Conservation (phyloP, 177 flowering plant species). For the Vitis hybrid region DNA sequence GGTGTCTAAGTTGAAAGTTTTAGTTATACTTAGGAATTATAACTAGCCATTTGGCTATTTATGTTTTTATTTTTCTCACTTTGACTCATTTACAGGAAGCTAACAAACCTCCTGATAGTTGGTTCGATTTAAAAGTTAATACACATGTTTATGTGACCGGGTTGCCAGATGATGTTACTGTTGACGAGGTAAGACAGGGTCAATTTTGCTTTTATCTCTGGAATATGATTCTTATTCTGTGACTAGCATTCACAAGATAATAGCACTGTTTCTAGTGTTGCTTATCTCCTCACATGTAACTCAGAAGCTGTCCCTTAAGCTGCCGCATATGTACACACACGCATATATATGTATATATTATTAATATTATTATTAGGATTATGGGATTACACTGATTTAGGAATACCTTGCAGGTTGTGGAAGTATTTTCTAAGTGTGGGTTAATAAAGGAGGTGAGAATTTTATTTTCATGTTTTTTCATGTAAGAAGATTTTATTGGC, state of each 20-base stretch:
- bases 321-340: too few species aligned
- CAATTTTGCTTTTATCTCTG: not conserved
- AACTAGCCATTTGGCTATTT: not conserved
- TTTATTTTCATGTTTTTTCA: not conserved
- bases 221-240: too few species aligned
- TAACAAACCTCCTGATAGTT: slow-evolving; percentile 93
- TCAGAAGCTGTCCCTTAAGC: too few species aligned
- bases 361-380: not conserved
- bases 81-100: slow-evolving; percentile 67
- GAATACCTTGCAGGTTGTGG: slow-evolving; percentile 67
- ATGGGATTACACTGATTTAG: slow-evolving; percentile 13
- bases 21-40: not conserved
- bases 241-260: too few species aligned
- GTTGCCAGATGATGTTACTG: slow-evolving; percentile 93
- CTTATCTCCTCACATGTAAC: too few species aligned
- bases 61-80: not conserved
- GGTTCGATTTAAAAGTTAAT: slow-evolving; percentile 97
- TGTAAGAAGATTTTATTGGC: not conserved
- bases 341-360: too few species aligned
- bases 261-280: too few species aligned
- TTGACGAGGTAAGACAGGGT: slow-evolving; percentile 69
- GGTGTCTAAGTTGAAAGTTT: not conserved
- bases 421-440: slow-evolving; percentile 95
- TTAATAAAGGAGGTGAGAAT: slow-evolving; percentile 83
- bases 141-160: slow-evolving; percentile 97